phyloP scores from a whole-genome alignment of 768 basidiomycete species.

The Trametes punicea region DNA sequence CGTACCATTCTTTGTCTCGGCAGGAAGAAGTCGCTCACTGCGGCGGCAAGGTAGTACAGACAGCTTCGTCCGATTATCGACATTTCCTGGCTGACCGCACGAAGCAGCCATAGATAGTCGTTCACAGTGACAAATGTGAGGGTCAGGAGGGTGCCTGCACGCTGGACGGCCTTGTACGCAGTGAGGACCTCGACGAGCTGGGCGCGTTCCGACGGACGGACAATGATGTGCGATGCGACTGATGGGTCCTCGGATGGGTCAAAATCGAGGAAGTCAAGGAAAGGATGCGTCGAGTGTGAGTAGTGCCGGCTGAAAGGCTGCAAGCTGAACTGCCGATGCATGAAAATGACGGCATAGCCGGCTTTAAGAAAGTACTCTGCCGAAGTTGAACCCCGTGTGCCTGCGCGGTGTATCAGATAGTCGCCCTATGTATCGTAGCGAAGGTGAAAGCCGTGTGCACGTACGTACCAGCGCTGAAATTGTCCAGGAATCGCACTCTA shows the following conservation, averaged over 20 bases:
- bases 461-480: conserved; percentile 89
- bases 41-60: conserved; percentile 96
- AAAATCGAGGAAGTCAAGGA: conserved; percentile 91
- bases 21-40: conserved; percentile 97
- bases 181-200: conserved; percentile 71
- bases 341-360: conserved; percentile 97
- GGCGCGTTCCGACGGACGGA: conserved; percentile 59
- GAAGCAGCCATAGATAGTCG: conserved; percentile 92
- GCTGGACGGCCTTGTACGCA: conserved; percentile 78
- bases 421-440: not conserved
- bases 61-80: conserved; percentile 62
- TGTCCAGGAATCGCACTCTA: conserved; percentile 97
- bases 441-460: not conserved
- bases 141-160: conserved; percentile 71
- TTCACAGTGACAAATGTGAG: conserved; percentile 92
- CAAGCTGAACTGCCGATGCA: conserved; percentile 96
- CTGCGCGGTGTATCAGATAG: conserved; percentile 35
- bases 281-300: conserved; percentile 96
- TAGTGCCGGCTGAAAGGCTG: conserved; percentile 98
- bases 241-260: conserved; percentile 25
- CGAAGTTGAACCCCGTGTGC: conserved; percentile 94
- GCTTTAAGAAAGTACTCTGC: conserved; percentile 96
- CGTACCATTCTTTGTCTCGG: conserved; percentile 86
- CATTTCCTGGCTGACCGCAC: conserved; percentile 79
- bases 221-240: conserved; percentile 50